Evolutionary conservation across 306 rosid genomes (phyloP).

Genomic region (Cucurbita argyrosperma): DNA sequence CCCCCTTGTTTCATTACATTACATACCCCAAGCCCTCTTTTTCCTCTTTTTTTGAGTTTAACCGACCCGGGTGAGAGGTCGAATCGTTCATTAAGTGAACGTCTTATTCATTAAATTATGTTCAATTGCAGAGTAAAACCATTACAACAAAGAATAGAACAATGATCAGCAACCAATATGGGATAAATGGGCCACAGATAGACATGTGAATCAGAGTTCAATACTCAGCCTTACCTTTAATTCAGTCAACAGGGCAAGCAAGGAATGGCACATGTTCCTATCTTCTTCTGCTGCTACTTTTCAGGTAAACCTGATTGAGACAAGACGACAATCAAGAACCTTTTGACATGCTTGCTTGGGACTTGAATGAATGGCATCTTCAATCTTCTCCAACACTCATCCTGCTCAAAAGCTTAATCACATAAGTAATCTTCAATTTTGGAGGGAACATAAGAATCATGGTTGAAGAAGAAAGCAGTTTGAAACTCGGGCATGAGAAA

Average conservation of each 20-base stretch:
- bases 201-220: neutral
- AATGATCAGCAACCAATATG: too few relatives aligned
- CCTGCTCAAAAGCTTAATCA: neutral
- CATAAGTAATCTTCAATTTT: neutral
- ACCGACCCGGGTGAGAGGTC: too few relatives aligned
- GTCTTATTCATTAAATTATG: too few relatives aligned
- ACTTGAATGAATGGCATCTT: neutral
- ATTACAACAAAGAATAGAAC: too few relatives aligned
- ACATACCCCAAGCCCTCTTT: too few relatives aligned
- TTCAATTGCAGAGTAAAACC: too few relatives aligned
- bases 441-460: neutral
- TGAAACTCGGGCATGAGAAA: neutral
- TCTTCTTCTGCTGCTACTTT: neutral
- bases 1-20: neutral
- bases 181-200: neutral
- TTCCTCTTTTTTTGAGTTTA: neutral
- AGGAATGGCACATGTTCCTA: neutral
- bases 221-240: neutral
- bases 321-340: neutral
- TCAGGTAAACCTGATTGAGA: neutral
- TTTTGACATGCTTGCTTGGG: neutral
- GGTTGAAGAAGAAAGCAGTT: neutral
- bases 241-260: neutral
- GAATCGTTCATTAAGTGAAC: neutral
- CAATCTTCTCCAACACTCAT: neutral